phyloP scores from a whole-genome alignment of 306 rosid species.

The Lupinus albus region DNA sequence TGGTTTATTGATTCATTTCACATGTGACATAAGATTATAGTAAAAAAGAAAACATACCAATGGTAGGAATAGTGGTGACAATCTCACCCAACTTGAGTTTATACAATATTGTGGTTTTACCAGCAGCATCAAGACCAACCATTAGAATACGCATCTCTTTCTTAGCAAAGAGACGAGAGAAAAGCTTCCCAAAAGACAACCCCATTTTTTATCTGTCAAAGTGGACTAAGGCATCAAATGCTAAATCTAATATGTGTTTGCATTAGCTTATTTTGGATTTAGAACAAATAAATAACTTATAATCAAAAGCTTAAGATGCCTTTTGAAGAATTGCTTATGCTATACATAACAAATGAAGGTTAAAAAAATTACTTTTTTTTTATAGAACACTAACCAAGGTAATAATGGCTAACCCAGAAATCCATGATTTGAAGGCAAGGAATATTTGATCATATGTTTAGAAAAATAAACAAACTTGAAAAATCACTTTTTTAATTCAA shows the following conservation, averaged over 20 bases:
- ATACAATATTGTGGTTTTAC: slow-evolving; percentile 47
- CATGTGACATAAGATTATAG: not conserved
- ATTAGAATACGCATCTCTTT: no score
- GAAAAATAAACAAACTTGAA: no score
- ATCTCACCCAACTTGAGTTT: slow-evolving; percentile 64
- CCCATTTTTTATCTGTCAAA: slow-evolving; percentile 46
- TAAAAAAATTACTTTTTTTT: not conserved
- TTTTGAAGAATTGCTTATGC: no score
- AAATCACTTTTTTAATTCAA: no score
- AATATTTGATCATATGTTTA: not conserved
- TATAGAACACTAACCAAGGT: not conserved
- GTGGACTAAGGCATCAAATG: slow-evolving; percentile 19
- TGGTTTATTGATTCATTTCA: not conserved
- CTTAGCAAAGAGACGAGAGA: slow-evolving; percentile 42
- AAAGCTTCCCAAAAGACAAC: slow-evolving; percentile 51
- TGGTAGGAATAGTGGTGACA: slow-evolving; percentile 58
- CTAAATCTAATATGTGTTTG: not conserved
- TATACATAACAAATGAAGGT: no score
- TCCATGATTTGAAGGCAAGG: not conserved
- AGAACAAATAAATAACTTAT: no score
- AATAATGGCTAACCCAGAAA: not conserved
- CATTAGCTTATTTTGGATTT: no score
- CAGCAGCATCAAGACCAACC: no score
- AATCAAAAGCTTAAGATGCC: not conserved
- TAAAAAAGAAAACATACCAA: slow-evolving; percentile 42